phyloP scores from a whole-genome alignment of 2,329 filamentous ascomycete genomes.

The Calonectria crousiana region DNA sequence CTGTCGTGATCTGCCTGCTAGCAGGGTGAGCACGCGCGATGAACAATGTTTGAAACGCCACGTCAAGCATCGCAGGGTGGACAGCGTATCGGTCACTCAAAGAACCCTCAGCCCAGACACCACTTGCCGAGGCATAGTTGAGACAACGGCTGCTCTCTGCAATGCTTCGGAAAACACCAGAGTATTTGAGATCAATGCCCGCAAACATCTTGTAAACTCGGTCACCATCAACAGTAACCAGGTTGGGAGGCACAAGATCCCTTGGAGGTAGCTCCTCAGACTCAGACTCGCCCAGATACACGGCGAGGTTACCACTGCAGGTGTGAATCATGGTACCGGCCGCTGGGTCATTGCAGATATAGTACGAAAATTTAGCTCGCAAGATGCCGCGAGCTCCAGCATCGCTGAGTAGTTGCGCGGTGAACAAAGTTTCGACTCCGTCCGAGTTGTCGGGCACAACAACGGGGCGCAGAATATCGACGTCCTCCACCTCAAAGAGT shows the following conservation, averaged over 20 bases:
- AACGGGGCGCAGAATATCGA: slow-evolving; percentile 26
- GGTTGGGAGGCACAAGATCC: slow-evolving; percentile 7
- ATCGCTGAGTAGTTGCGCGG: background rate
- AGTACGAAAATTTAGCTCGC: slow-evolving; percentile 25
- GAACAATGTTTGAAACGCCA: slow-evolving; percentile 24
- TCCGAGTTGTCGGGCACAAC: slow-evolving; percentile 28
- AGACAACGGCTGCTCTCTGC: slow-evolving; percentile 17
- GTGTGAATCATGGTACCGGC: slow-evolving; percentile 25
- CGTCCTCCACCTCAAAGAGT: slow-evolving; percentile 25
- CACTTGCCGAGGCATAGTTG: slow-evolving; percentile 20
- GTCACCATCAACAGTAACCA: slow-evolving; percentile 20
- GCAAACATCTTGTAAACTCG: slow-evolving; percentile 27
- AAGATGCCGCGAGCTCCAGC: slow-evolving; percentile 9
- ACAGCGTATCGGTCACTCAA: slow-evolving; percentile 19
- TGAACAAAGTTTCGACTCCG: slow-evolving; percentile 28
- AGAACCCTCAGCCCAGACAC: slow-evolving; percentile 20
- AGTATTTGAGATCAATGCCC: slow-evolving; percentile 26
- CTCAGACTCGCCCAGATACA: slow-evolving; percentile 10
- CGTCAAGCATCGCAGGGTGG: slow-evolving; percentile 23
- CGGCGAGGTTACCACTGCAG: slow-evolving; percentile 22
- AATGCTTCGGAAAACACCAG: slow-evolving; percentile 24
- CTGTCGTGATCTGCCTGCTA: slow-evolving; percentile 16
- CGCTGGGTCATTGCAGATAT: slow-evolving; percentile 23
- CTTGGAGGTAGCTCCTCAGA: slow-evolving; percentile 19
- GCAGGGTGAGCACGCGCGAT: slow-evolving; percentile 20